Conservation (phyloP, 192 early-diverging fungal genomes). For the Funneliformis mosseae region DNA sequence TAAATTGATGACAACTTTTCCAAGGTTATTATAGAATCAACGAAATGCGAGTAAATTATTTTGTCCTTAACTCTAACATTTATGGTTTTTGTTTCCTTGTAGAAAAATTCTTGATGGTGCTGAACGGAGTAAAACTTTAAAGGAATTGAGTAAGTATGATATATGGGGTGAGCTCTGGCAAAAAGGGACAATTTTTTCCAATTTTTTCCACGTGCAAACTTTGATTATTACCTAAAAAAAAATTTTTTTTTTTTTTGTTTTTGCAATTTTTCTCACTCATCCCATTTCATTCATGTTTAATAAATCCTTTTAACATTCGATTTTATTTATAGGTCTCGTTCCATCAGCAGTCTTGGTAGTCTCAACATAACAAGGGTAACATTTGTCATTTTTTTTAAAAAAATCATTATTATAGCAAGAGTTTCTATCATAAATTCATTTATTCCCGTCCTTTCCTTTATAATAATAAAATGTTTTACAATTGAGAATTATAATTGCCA, state of each 20-base stretch:
- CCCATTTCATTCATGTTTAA: not conserved
- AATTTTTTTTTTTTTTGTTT: no score
- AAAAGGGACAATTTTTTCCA: no score
- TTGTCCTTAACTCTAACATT: not conserved
- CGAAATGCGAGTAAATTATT: not conserved
- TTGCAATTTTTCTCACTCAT: no score
- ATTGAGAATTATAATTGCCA: no score
- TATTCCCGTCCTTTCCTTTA: no score
- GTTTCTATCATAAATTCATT: no score
- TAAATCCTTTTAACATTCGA: not conserved
- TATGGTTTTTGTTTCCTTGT: not conserved
- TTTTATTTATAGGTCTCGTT: slow-evolving; percentile 8
- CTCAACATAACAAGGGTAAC: not conserved
- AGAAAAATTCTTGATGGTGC: slow-evolving; percentile 14
- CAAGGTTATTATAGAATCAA: slow-evolving; percentile 45
- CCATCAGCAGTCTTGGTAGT: slow-evolving; percentile 11
- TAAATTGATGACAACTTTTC: slow-evolving; percentile 73
- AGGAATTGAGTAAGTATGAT: slow-evolving; percentile 17
- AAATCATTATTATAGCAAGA: no score
- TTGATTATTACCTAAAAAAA: no score
- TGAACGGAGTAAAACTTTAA: slow-evolving; percentile 5
- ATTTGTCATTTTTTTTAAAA: not conserved
- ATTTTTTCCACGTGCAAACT: no score
- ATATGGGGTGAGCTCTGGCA: not conserved
- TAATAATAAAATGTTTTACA: no score